Percentiles rank a stretch among this genome's conserved stretches.
Evolutionary conservation across 2,329 filamentous ascomycete genomes (phyloP).

Genomic region (Fusarium sp.): DNA sequence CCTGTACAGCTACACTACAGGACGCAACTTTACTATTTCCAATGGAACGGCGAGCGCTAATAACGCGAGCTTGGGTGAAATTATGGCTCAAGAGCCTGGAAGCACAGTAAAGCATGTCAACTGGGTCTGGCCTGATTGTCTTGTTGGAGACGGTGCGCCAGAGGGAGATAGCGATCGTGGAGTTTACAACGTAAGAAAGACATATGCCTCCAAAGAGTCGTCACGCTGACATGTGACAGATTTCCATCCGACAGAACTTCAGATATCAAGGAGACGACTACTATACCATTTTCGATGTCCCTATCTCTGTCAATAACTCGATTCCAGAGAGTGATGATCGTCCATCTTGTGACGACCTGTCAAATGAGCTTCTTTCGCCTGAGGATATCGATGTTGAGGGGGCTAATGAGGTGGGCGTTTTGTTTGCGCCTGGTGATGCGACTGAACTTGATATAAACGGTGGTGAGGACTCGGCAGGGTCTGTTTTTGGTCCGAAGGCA

Average conservation of each 20-base stretch:
- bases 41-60: constrained; percentile 67
- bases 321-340: constrained; percentile 60
- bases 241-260: constrained; percentile 78
- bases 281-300: constrained; percentile 78
- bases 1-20: constrained; percentile 70
- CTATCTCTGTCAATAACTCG: constrained; percentile 74
- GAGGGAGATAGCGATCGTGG: constrained; percentile 61
- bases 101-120: constrained; percentile 80
- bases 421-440: constrained; percentile 64
- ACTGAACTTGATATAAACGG: constrained; percentile 53
- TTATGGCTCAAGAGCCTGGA: constrained; percentile 71
- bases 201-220: neutral
- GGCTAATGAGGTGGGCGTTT: constrained; percentile 58
- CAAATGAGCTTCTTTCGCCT: constrained; percentile 62
- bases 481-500: neutral
- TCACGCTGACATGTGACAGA: constrained; percentile 52
- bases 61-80: constrained; percentile 63
- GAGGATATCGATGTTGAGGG: constrained; percentile 57
- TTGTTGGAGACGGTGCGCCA: constrained; percentile 69
- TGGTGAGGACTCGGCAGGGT: constrained; percentile 15
- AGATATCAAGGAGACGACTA: constrained; percentile 70
- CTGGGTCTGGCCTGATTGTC: constrained; percentile 77
- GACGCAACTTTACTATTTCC: constrained; percentile 74
- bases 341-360: constrained; percentile 61
- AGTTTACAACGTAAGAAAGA: constrained; percentile 68